Evolutionary conservation across 768 basidiomycete genomes (phyloP).

Genomic region (Phylloporus arenicola): DNA sequence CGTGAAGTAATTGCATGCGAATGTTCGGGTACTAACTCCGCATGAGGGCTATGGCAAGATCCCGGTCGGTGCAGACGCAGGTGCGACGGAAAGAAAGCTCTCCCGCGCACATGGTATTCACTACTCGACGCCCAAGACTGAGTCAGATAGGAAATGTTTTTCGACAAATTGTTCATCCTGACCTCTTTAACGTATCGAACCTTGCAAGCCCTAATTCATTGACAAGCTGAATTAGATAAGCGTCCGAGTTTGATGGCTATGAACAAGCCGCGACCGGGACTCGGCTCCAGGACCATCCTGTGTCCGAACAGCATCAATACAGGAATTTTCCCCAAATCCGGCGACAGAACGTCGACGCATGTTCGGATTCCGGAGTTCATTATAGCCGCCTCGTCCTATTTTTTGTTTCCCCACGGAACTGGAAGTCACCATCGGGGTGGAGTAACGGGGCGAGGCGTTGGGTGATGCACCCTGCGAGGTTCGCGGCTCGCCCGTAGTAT

Average conservation of each 20-base stretch:
- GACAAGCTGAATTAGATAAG: conserved; percentile 28
- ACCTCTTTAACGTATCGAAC: conserved; percentile 16
- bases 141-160: conserved; percentile 14
- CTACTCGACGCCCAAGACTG: conserved; percentile 5
- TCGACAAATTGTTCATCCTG: conserved; percentile 18
- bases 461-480: background rate
- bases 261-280: conserved; percentile 7
- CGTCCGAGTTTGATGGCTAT: conserved; percentile 25
- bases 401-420: no score
- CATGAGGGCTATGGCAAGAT: conserved; percentile 20
- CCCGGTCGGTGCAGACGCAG: conserved; percentile 24
- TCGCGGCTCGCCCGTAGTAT: background rate
- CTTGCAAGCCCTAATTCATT: conserved; percentile 8
- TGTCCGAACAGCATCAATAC: conserved; percentile 8
- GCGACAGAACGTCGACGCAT: background rate
- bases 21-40: conserved; percentile 31
- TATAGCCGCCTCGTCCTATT: conserved; percentile 9
- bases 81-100: conserved; percentile 23
- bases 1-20: conserved; percentile 30
- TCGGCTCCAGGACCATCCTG: conserved; percentile 17
- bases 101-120: conserved; percentile 5
- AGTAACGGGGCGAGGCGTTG: background rate
- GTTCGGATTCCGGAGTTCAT: conserved; percentile 18
- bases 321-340: background rate
- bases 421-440: no score